Evolutionary conservation across 169 alveolate species (phyloP), one percentile per base, ranked within the genome.

Genomic region (Sarcocystis neurona): DNA sequence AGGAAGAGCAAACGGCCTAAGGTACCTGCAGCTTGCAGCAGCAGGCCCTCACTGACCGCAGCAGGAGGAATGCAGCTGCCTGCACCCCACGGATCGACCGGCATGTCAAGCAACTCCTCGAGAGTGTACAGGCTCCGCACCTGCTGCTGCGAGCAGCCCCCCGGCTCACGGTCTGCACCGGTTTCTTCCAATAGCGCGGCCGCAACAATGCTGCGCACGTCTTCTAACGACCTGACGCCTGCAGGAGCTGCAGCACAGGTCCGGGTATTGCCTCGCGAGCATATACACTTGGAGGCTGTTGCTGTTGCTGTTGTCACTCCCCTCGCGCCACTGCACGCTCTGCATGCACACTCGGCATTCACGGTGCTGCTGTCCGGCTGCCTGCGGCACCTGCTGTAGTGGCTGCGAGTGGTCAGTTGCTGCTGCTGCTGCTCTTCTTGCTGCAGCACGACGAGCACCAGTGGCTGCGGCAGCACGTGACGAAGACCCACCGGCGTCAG

Each of bases 41-140:
- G 18, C 46, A 72, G 32, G n/a, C 37, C 18, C 39, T 72, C 82
- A 56, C 82, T 72, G 18, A 72, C 82, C 0, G n/a, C n/a, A n/a
- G n/a, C n/a, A n/a, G 82, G 82, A 48, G 32, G 23, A 12, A 48
- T 39, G 30, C 1, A 32, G 27, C 82, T 48, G 27, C 82, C 82
- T 18, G 82, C 43, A 72, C 56, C 8, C 82, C 82, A 72, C 56
- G 82, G 82, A 15, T 72, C 82, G 12, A 39, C 82, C 39, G 82
- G 3, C 41, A 27, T 10, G 58, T 72, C 37, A 18, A 72, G 46
- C 30, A 72, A 20, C 82, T 72, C 37, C 39, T 44, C 82, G 12
- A 34, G 39, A 32, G 82, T 72, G 58, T 32, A 39, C 75, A 63
- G 43, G 44, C 46, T 3, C 75, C 20, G 10, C 44, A n/a, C n/a